phyloP scores from a whole-genome alignment of 768 basidiomycete genomes.

The Daedalea quercina region DNA sequence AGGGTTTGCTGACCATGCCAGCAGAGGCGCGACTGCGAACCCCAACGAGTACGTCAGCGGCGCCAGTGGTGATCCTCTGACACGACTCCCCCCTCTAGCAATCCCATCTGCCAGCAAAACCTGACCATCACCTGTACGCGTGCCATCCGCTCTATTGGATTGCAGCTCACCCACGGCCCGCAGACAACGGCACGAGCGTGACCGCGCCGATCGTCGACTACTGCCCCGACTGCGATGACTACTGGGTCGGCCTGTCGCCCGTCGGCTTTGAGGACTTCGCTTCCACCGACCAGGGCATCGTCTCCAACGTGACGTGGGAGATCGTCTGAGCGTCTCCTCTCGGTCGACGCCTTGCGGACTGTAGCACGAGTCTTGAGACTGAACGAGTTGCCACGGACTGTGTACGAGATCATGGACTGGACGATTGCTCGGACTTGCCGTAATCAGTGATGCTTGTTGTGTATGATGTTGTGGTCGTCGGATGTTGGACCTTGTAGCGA shows the following conservation, averaged over 20 bases:
- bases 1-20: background rate
- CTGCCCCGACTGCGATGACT: conserved; percentile 5
- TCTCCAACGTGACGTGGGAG: conserved; percentile 24
- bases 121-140: conserved; percentile 22
- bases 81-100: conserved; percentile 13
- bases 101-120: conserved; percentile 26
- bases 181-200: conserved; percentile 20
- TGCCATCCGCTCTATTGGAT: background rate
- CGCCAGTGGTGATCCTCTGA: background rate
- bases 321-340: background rate
- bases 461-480: no score
- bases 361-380: no score
- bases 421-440: no score
- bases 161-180: background rate
- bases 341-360: no score
- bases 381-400: no score
- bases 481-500: no score
- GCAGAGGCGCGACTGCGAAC: conserved; percentile 12
- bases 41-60: conserved; percentile 12
- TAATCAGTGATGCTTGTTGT: no score
- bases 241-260: conserved; percentile 24
- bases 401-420: no score
- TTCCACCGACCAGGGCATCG: conserved; percentile 20
- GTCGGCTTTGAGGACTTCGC: conserved; percentile 25
- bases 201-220: conserved; percentile 27